Evolutionary conservation across 129 eudicot species (phyloP), one percentile per base, ranked within the genome.

Genomic region (Scalesia atractyloides): DNA sequence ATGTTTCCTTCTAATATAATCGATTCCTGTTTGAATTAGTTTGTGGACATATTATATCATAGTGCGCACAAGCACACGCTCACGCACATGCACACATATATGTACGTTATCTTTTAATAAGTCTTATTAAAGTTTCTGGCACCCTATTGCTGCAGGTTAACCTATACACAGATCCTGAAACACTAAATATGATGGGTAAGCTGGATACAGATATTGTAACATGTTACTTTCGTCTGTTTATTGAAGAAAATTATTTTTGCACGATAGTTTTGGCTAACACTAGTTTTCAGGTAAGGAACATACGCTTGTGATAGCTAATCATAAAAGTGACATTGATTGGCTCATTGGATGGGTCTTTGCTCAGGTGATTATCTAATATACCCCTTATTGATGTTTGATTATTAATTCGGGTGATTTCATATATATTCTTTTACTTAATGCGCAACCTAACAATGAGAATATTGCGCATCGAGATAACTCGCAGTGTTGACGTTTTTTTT

Each of bases 261-360:
- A 61, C 24, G 36, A 17, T 5, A 12, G 3, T 60, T 47, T 54
- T 63, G 24, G 11, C 56, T 52, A 48, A 65, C 65, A 61, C 11
- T 73, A 41, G 57, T 48, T 34, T 50, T 51, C 89, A 94, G 98
- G 98, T 73, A 90, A 87, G 77, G 98, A 94, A 59, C 98, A 90
- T 68, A 96, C 98, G 47, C 92, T 94, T 63, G 87, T 90, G 77
- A 76, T 94, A 43, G 83, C 87, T 59, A 94, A 94, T 76, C 98
- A 93, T 80, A 89, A 66, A 82, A 89, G 98, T 79, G 98, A 92
- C 82, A 90, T 94, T 70, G 98, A 94, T 76, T 94, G 98, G 98
- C 97, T 94, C 71, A 89, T 94, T 73, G 98, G 98, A 73, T 94
- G 98, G 98, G 87, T 94, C 68, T 81, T 90, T 71, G 98, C 96